Conservation (phyloP, 2,329 filamentous ascomycete species). For the Alternaria burnsii region DNA sequence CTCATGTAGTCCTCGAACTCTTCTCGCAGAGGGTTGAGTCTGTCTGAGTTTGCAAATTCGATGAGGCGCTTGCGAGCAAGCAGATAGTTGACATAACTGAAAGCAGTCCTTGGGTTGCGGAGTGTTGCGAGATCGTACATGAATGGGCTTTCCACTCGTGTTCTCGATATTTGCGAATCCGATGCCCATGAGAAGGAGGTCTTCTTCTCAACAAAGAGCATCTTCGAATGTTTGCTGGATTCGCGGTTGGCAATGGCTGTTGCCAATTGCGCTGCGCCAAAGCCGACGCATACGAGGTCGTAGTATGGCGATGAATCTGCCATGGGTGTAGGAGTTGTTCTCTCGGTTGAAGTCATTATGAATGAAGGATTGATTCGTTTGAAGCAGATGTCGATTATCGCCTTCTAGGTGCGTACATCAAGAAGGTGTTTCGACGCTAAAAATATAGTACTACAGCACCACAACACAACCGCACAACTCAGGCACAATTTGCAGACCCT, state of each 20-base stretch:
- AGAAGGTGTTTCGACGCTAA: conserved; percentile 13
- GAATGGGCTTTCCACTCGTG: conserved; percentile 48
- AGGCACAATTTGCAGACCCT: conserved; percentile 19
- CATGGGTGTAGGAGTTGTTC: conserved; percentile 25
- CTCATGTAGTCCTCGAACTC: conserved; percentile 52
- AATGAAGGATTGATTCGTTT: background rate
- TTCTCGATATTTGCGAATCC: conserved; percentile 36
- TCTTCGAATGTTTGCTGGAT: conserved; percentile 31
- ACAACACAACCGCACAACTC: conserved; percentile 10
- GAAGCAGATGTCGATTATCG: background rate
- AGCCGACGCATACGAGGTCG: conserved; percentile 49
- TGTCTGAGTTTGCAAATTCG: conserved; percentile 49
- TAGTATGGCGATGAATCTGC: conserved; percentile 28
- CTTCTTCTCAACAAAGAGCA: conserved; percentile 47
- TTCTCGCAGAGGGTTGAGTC: conserved; percentile 47
- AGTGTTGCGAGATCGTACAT: conserved; percentile 48
- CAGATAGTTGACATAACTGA: conserved; percentile 49
- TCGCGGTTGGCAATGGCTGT: conserved; percentile 49
- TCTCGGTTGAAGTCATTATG: conserved; percentile 36
- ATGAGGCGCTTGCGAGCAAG: conserved; percentile 42
- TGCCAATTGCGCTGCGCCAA: conserved; percentile 47
- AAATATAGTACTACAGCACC: conserved; percentile 12
- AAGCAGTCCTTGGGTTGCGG: conserved; percentile 47
- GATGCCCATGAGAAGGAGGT: conserved; percentile 46
- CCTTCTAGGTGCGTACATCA: conserved; percentile 1